A percentile compares a stretch with the other conserved stretches of the same genome.
Evolutionary conservation across 2,329 filamentous ascomycete genomes (phyloP).

Genomic region (Pyricularia sp.): DNA sequence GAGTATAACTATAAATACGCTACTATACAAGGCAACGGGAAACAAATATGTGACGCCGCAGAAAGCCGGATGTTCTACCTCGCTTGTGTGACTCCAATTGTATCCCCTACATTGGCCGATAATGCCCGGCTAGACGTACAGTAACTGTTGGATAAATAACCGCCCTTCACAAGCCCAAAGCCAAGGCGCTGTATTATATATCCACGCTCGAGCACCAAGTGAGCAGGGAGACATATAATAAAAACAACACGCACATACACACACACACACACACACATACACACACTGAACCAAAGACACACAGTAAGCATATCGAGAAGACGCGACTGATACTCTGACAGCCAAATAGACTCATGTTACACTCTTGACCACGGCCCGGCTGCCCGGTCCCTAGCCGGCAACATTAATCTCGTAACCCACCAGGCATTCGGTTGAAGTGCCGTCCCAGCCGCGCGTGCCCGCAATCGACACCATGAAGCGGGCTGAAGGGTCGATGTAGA

Average conservation of each 20-base stretch:
- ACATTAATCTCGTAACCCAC: slow-evolving; percentile 83
- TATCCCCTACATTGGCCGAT: neutral
- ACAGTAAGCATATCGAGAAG: neutral
- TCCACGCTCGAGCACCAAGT: neutral
- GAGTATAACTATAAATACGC: neutral
- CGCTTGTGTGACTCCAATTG: neutral
- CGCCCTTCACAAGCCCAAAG: neutral
- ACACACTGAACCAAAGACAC: neutral
- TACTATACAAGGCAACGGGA: neutral
- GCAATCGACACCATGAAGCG: slow-evolving; percentile 85
- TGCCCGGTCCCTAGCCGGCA: neutral
- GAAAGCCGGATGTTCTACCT: neutral
- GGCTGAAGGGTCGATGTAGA: slow-evolving; percentile 80
- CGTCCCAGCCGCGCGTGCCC: slow-evolving; percentile 92
- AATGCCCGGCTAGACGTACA: neutral
- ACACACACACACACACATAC: too few species aligned
- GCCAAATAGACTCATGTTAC: neutral
- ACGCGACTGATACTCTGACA: neutral
- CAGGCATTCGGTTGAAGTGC: slow-evolving; percentile 74
- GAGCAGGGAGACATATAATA: neutral
- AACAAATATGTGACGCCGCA: neutral
- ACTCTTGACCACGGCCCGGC: neutral
- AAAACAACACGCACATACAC: neutral
- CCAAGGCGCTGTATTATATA: neutral
- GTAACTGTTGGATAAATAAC: neutral